Evolutionary conservation across 1,284 basidiomycete genomes (phyloP).

Genomic region (Taiwanofungus camphoratus): DNA sequence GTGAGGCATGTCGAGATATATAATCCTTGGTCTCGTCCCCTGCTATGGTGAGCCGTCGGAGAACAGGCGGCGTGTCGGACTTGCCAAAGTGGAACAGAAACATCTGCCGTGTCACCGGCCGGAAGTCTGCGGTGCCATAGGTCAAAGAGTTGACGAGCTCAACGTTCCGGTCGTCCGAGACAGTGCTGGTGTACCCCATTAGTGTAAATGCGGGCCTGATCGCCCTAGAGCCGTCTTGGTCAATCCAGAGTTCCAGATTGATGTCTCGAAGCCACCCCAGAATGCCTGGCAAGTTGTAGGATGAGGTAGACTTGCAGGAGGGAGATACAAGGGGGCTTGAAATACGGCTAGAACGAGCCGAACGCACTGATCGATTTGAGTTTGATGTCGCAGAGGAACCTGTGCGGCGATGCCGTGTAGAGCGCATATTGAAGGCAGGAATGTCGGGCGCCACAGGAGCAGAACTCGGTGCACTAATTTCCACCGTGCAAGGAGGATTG

Average conservation of each 20-base stretch:
- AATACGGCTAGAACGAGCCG: slow-evolving; percentile 5
- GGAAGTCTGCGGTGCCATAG: slow-evolving; percentile 53
- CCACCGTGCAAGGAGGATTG: neutral
- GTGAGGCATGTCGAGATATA: slow-evolving; percentile 62
- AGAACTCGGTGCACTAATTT: slow-evolving; percentile 3
- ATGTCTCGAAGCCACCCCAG: slow-evolving; percentile 49
- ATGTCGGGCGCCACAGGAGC: slow-evolving; percentile 7
- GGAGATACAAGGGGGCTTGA: slow-evolving; percentile 13
- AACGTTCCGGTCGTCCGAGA: slow-evolving; percentile 16
- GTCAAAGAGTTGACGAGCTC: slow-evolving; percentile 26
- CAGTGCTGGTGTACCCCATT: slow-evolving; percentile 37
- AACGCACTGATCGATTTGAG: slow-evolving; percentile 6
- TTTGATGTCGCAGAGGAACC: neutral
- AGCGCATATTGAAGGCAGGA: slow-evolving; percentile 1
- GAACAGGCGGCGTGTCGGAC: slow-evolving; percentile 60
- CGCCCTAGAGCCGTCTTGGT: slow-evolving; percentile 74
- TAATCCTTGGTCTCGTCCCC: slow-evolving; percentile 65
- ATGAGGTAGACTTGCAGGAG: slow-evolving; percentile 8
- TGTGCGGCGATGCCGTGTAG: slow-evolving; percentile 3
- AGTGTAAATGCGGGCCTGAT: slow-evolving; percentile 54
- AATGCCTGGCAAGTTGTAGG: slow-evolving; percentile 30
- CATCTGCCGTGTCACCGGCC: slow-evolving; percentile 47
- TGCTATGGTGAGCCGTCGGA: slow-evolving; percentile 60
- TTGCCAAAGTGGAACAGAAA: slow-evolving; percentile 69
- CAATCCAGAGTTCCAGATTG: slow-evolving; percentile 63